These are phyloP conservation scores for Neopestalotiopsis sp. DNA, from an alignment of 2,329 filamentous ascomycete species.

Conservation along the genomic window DNA sequence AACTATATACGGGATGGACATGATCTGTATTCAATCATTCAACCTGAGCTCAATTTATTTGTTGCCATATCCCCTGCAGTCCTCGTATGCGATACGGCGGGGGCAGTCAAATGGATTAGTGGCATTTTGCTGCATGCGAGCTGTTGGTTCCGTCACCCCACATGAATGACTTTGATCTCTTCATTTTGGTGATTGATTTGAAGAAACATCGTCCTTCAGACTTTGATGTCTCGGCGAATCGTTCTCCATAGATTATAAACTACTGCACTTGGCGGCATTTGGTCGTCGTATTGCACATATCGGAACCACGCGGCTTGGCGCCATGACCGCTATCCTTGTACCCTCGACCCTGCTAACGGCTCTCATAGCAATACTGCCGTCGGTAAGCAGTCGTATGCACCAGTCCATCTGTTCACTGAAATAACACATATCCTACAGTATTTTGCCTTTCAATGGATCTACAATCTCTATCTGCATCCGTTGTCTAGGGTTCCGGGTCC, in stretches of 20 bases:
- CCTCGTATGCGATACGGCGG: too few species aligned
- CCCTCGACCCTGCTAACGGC: background rate
- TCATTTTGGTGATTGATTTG: too few species aligned
- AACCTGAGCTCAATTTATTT: too few species aligned
- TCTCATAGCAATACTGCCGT: background rate
- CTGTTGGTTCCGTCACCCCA: too few species aligned
- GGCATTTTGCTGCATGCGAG: too few species aligned
- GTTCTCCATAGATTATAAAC: background rate
- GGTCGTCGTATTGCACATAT: background rate
- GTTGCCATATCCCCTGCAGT: too few species aligned
- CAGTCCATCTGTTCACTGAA: background rate
- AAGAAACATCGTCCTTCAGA: too few species aligned
- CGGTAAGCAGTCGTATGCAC: background rate
- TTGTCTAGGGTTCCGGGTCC: conserved; percentile 30
- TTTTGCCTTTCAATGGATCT: background rate
- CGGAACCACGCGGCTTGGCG: background rate
- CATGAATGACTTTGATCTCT: too few species aligned
- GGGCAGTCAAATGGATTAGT: too few species aligned
- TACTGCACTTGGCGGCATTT: background rate
- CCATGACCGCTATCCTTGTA: background rate
- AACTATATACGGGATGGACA: too few species aligned
- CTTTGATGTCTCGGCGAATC: background rate
- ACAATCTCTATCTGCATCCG: conserved; percentile 23
- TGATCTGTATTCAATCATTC: too few species aligned
- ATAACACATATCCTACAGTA: background rate